Evolutionary conservation across 495 filamentous ascomycete species (phyloP), one percentile per base, ranked within the genome.

Genomic region (Apodospora peruviana): DNA sequence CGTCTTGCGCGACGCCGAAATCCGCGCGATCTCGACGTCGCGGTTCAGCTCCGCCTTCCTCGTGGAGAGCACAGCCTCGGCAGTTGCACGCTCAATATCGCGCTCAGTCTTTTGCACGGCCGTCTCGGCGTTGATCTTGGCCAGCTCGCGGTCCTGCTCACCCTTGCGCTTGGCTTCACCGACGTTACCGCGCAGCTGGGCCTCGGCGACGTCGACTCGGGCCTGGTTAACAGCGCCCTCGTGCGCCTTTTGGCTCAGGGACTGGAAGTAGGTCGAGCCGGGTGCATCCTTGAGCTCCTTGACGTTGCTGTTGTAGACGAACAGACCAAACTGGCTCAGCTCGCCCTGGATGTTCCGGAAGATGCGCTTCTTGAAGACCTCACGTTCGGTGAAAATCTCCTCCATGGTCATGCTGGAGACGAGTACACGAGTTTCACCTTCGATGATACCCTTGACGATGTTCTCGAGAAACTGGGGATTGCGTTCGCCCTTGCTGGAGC

Each of bases 401-500:
- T 91, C 87, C 86, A 91, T 89, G 11, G 86, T 87, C 85, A 90
- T 88, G 48, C 75, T 79, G 3, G 79, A 84, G 25, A 93, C 86
- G 40, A 90, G 77, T 20, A 85, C 83, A 40, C 87, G 77, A 7
- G 86, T 88, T 62, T 93, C 88, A 42, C 88, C 88, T 65, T 91
- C 87, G 58, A 93, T 91, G 65, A 93, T 88, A 48, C 88, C 88
- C 68, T 87, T 90, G 52, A 91, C 85, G 48, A 91, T 93, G 59
- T 86, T 83, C 62, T 90, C 85, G 25, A 90, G 83, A 64, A 90
- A 85, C 42, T 76, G 74, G 12, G 71, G 71, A n/a, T 76, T 70
- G 19, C 68, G 63, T 49, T 17, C 60, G 47, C 25, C 62, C 58
- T 46, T 46, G 24, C 50, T 64, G 24, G 53, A 57, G 58, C 67